Evolutionary conservation across 2,329 filamentous ascomycete genomes (phyloP), one percentile per base, ranked within the genome.

Genomic region (Monosporascus sp.): DNA sequence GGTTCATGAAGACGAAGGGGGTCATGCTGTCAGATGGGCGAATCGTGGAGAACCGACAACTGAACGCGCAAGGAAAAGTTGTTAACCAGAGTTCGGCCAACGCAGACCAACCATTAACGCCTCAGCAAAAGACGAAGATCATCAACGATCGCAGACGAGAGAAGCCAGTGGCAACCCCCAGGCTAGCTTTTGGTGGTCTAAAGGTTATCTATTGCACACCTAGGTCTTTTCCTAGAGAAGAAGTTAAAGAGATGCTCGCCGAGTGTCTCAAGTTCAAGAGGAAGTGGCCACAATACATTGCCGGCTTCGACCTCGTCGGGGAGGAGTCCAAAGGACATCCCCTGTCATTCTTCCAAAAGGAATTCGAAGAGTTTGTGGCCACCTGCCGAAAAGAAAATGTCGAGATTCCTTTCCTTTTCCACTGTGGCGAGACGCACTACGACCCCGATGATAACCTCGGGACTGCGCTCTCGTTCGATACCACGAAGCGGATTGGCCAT

Each of bases 401-500:
- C 4, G 75, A 83, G 0, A 87, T 90, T 3, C 87, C 87, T 0
- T 89, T 90, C 62, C 73, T 90, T 39, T 88, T 90, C 62, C 87
- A 91, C 69, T 89, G 87, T 58, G 88, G 87, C 24, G 88, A 91
- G 71, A 89, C 87, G 1, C 74, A 89, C 5, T 83, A 89, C 24
- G 79, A 83, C 5, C 77, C 78, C 1, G 84, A 90, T 57, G 83
- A 79, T 18, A 91, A 90, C 64, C 72, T 91, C 0, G 75, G 85
- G 49, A 86, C 89, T 57, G 85, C 87, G 4, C 76, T 89, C 2
- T 69, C 87, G 1, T 74, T 90, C 2, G 76, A 80, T 15, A 77
- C 86, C 2, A 46, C 43, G 43, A 86, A 83, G 69, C 83, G 88
- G 15, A 87, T 91, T 49, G 88, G 87, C 0, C 88, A 91, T 62